A percentile compares a stretch with the other conserved stretches of the same genome.
Evolutionary conservation across 345 rosid species (phyloP).

Genomic region (Eucalyptus victrix): DNA sequence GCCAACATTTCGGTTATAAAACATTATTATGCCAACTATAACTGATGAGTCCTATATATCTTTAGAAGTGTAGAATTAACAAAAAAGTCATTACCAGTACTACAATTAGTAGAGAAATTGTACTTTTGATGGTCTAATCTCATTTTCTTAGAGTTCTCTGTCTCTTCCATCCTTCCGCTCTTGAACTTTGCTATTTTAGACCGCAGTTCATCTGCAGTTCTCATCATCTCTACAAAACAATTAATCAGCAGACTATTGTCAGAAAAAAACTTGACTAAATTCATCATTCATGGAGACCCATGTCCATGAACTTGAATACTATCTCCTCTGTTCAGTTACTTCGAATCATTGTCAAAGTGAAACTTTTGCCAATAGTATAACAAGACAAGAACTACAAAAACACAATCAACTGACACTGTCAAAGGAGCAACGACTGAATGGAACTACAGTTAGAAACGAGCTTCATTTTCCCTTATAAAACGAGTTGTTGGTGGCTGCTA

Average conservation of each 20-base stretch:
- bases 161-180: constrained; percentile 11
- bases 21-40: background rate
- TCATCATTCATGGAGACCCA: background rate
- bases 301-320: background rate
- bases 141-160: constrained; percentile 6
- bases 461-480: background rate
- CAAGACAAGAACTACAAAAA: background rate
- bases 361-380: background rate
- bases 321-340: background rate
- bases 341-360: background rate
- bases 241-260: background rate
- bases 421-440: background rate
- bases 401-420: background rate
- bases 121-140: constrained; percentile 13
- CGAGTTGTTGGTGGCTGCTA: background rate
- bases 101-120: constrained; percentile 6
- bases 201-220: constrained; percentile 45
- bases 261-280: background rate
- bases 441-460: background rate
- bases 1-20: background rate
- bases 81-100: constrained; percentile 13
- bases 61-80: background rate
- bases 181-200: constrained; percentile 25
- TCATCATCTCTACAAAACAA: constrained; percentile 42
- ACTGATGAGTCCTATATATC: background rate